Conservation (phyloP, 352 stramenopile species). For the Aphanomyces invadans region DNA sequence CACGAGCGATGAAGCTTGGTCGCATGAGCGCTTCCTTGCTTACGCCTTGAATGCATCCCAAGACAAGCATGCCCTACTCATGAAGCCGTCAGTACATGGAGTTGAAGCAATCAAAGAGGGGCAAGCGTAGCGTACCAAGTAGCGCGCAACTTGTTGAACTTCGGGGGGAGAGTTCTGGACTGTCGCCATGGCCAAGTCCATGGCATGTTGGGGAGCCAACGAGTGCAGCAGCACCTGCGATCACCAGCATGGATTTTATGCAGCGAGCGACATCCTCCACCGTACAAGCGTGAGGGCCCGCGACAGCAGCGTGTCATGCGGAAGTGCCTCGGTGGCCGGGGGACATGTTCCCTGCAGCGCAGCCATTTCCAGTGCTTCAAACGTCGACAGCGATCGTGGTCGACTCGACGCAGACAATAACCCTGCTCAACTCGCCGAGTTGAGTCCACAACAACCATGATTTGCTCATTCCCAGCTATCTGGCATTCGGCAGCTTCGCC, state of each 20-base stretch:
- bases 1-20: background rate
- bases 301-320: background rate
- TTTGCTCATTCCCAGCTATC: background rate
- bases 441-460: background rate
- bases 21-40: background rate
- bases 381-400: background rate
- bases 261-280: background rate
- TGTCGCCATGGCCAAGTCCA: background rate
- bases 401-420: background rate
- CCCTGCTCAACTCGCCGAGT: background rate
- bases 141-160: background rate
- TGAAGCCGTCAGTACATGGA: background rate
- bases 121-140: background rate
- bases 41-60: background rate
- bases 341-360: background rate
- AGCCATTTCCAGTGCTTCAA: background rate
- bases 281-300: background rate
- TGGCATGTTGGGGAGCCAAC: background rate
- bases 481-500: background rate
- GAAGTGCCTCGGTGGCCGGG: background rate
- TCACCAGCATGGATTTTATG: background rate
- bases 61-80: background rate
- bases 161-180: background rate
- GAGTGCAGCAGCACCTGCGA: conserved; percentile 2
- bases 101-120: background rate